phyloP scores from a whole-genome alignment of 345 rosid genomes.

The Kandelia obovata region DNA sequence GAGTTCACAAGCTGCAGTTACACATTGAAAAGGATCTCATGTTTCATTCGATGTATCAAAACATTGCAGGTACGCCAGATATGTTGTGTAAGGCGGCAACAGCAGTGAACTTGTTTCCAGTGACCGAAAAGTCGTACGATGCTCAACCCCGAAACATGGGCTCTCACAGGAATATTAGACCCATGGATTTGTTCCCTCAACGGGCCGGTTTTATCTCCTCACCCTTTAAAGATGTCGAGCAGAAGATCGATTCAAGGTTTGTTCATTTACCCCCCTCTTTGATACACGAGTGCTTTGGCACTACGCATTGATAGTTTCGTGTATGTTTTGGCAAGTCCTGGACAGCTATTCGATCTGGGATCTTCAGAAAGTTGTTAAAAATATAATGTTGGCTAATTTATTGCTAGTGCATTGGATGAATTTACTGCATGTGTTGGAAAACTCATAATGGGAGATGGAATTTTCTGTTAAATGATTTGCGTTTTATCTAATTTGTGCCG shows the following conservation, averaged over 20 bases:
- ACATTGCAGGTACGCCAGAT: slow-evolving; percentile 35
- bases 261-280: slow-evolving; percentile 6
- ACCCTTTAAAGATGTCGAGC: slow-evolving; percentile 27
- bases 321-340: no score
- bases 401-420: no score
- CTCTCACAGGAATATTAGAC: slow-evolving; percentile 24
- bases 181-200: slow-evolving; percentile 62
- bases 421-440: no score
- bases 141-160: slow-evolving; percentile 15
- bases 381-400: no score
- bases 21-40: slow-evolving; percentile 5
- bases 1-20: background rate
- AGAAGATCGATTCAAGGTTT: slow-evolving; percentile 40
- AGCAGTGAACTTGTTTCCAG: slow-evolving; percentile 67
- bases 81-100: slow-evolving; percentile 23
- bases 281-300: background rate
- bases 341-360: no score
- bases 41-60: slow-evolving; percentile 15
- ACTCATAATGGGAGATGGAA: background rate
- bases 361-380: no score
- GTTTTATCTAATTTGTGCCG: slow-evolving; percentile 11
- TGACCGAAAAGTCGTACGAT: slow-evolving; percentile 13
- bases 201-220: slow-evolving; percentile 42
- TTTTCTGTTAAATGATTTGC: slow-evolving; percentile 10
- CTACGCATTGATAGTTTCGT: no score